Evolutionary conservation across 306 rosid genomes (phyloP).

Genomic region (Cyamopsis tetragonoloba): DNA sequence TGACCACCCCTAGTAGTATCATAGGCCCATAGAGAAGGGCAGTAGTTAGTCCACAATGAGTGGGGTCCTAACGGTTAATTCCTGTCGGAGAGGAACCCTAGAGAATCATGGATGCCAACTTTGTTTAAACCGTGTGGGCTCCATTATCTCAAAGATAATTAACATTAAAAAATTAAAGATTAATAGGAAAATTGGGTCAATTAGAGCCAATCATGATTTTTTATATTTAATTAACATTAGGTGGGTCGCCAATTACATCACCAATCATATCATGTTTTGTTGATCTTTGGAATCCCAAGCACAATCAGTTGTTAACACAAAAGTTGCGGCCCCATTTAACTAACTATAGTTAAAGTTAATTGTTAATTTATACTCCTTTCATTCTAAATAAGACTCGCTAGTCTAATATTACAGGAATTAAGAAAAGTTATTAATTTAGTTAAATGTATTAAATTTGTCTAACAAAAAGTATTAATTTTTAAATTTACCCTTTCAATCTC

Average conservation of each 20-base stretch:
- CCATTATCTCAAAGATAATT: slow-evolving; percentile 40
- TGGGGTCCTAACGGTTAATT: slow-evolving; percentile 68
- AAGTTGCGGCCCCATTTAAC: slow-evolving; percentile 23
- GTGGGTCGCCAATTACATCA: slow-evolving; percentile 80
- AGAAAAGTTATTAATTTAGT: too few relatives aligned
- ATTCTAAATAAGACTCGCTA: too few relatives aligned
- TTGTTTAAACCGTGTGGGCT: slow-evolving; percentile 79
- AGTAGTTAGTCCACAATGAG: slow-evolving; percentile 28
- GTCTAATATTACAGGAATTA: too few relatives aligned
- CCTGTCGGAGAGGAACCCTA: slow-evolving; percentile 56
- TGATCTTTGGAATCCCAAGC: slow-evolving; percentile 86
- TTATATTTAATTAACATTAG: slow-evolving; percentile 38
- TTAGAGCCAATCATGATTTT: slow-evolving; percentile 22
- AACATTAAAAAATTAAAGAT: background rate
- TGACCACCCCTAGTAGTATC: too few relatives aligned
- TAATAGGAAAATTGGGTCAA: slow-evolving; percentile 20
- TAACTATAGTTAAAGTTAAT: slow-evolving; percentile 11
- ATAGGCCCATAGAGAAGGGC: background rate
- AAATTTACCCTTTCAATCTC: too few relatives aligned
- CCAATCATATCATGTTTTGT: slow-evolving; percentile 62
- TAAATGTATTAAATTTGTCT: too few relatives aligned
- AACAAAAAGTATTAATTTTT: too few relatives aligned
- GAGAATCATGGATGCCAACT: slow-evolving; percentile 72
- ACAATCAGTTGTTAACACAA: slow-evolving; percentile 52
- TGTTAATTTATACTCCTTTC: too few relatives aligned